Conservation (phyloP, 2,329 filamentous ascomycete species). For the Penicillium sp. region DNA sequence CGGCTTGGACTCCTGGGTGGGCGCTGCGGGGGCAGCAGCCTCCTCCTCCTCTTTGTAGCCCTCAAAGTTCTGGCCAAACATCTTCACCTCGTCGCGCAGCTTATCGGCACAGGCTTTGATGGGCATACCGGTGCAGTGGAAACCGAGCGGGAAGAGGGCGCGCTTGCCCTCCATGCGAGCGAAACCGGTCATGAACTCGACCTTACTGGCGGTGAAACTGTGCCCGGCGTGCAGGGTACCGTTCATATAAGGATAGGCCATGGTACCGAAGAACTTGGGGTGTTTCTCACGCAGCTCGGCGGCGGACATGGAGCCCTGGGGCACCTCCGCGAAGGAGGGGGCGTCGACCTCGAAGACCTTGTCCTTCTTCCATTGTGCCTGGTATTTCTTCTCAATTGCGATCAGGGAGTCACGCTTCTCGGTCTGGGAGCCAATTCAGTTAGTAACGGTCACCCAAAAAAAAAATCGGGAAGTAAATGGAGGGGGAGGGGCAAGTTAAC, state of each 20-base stretch:
- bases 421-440: slow-evolving; percentile 22
- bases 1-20: slow-evolving; percentile 57
- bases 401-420: slow-evolving; percentile 34
- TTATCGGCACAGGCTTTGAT: slow-evolving; percentile 98
- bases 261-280: slow-evolving; percentile 87
- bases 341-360: slow-evolving; percentile 83
- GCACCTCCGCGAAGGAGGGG: slow-evolving; percentile 73
- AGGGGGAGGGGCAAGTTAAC: slow-evolving; percentile 30
- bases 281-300: slow-evolving; percentile 73
- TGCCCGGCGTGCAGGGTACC: slow-evolving; percentile 87
- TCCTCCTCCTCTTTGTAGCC: slow-evolving; percentile 66
- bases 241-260: slow-evolving; percentile 81
- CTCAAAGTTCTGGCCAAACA: slow-evolving; percentile 85
- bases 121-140: slow-evolving; percentile 95
- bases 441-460: slow-evolving; percentile 7
- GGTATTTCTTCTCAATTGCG: slow-evolving; percentile 78
- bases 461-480: slow-evolving; percentile 19
- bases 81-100: slow-evolving; percentile 80
- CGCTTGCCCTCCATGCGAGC: slow-evolving; percentile 88
- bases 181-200: slow-evolving; percentile 87
- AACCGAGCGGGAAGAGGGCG: slow-evolving; percentile 84
- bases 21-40: slow-evolving; percentile 48
- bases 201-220: slow-evolving; percentile 85
- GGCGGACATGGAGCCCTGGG: slow-evolving; percentile 69
- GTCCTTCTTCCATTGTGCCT: slow-evolving; percentile 75